Evolutionary conservation across 306 rosid genomes (phyloP), one percentile per base, ranked within the genome.

Genomic region (Argentina anserina): DNA sequence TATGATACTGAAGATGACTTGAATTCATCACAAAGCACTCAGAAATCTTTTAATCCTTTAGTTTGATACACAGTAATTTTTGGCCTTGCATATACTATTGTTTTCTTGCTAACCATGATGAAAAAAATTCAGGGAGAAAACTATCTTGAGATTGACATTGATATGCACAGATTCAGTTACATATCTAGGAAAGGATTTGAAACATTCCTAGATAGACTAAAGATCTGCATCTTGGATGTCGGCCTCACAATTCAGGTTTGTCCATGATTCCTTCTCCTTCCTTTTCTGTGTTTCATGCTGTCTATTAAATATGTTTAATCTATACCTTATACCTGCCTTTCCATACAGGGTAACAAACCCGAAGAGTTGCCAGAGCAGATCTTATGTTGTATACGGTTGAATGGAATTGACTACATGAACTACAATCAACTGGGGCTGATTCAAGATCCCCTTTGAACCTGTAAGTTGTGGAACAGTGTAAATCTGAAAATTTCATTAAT

Each of bases 131-230:
- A 94, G 99, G 99, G 97, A 36, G 96, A 88, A 73, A 91, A 90
- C 78, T 95, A 95, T 89, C 83, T 91, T 56, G 99, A 95, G 91
- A 91, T 95, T 69, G 99, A 95, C 79, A 43, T 95, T 69, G 99
- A 95, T 79, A 95, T 95, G 97, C 99, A 95, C 81, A 91, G 96
- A 87, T 95, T 95, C 71, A 90, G 97, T 70, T 95, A 91, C 73
- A 90, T 95, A 77, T 91, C 97, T 13, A 90, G 97, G 80, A 95
- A 95, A 81, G 99, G 99, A 6, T 95, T 90, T 77, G 99, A 91
- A 86, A 90, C 97, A 42, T 95, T 95, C 83, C 52, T 95, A 26
- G 93, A 90, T 49, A 87, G 97, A 83, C 85, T 95, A 76, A 95
- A 91, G 82, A 39, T 72, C 66, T 91, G 99, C 77, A 53, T 83